Percentiles rank a stretch among this genome's conserved stretches.
These are phyloP conservation scores for Calonectria crousiana DNA, from an alignment of 2,329 filamentous ascomycete species.

Conservation along the genomic window DNA sequence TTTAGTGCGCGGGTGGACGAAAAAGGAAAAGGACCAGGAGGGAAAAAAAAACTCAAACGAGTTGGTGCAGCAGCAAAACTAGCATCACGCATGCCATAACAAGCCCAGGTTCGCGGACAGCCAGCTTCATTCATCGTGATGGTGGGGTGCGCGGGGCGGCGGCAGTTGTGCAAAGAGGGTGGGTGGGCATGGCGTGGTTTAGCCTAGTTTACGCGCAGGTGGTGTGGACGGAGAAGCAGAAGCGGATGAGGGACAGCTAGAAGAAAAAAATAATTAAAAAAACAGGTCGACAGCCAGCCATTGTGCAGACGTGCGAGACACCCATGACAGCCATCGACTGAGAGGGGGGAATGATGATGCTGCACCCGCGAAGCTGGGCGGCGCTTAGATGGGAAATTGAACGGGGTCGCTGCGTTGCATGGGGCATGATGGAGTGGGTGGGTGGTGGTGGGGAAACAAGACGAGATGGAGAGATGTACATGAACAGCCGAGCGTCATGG, in stretches of 20 bases:
- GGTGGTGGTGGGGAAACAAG: not conserved
- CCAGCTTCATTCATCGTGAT: not conserved
- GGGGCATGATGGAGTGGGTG: conserved; percentile 16
- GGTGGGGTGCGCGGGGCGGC: not conserved
- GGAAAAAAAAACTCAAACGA: not conserved
- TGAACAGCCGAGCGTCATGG: conserved; percentile 7
- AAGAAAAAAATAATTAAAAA: not conserved
- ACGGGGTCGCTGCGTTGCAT: conserved; percentile 45
- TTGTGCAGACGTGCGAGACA: conserved; percentile 32
- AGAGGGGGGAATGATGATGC: not conserved
- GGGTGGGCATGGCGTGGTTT: not conserved
- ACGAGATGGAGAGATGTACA: not conserved
- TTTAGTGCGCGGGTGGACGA: conserved; percentile 11
- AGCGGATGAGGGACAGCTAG: conserved; percentile 6
- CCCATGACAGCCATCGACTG: conserved; percentile 28
- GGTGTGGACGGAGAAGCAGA: not conserved
- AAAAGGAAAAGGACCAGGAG: not conserved
- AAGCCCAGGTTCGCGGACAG: not conserved
- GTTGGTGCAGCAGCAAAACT: not conserved
- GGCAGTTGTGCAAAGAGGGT: not conserved
- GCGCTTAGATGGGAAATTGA: conserved; percentile 37
- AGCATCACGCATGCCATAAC: not conserved
- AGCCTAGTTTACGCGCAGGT: not conserved
- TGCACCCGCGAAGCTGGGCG: not conserved
- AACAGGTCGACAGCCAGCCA: conserved; percentile 41